These are phyloP conservation scores for Hypoxylon trugodes DNA, from an alignment of 495 filamentous ascomycete species.

Conservation along the genomic window DNA sequence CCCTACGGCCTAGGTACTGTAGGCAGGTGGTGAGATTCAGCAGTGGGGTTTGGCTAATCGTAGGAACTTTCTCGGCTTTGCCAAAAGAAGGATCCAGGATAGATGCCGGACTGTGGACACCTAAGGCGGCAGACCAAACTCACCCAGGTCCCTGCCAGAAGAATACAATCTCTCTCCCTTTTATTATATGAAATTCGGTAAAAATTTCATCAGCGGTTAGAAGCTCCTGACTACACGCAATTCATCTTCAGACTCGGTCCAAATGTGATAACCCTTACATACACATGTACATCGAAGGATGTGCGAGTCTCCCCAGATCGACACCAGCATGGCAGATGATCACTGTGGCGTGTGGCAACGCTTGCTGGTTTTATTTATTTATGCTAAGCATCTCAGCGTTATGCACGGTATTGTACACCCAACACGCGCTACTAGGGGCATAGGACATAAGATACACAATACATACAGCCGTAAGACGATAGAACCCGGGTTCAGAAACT, in stretches of 20 bases:
- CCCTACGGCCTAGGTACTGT: not conserved
- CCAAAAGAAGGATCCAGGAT: constrained; percentile 33
- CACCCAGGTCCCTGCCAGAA: constrained; percentile 15
- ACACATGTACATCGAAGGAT: constrained; percentile 6
- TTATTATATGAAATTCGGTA: constrained; percentile 27
- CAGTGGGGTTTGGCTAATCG: constrained; percentile 37
- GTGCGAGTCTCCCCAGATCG: constrained; percentile 32
- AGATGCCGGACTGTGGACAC: constrained; percentile 32
- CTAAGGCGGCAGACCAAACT: constrained; percentile 36
- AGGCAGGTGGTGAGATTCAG: constrained; percentile 35
- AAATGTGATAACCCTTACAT: constrained; percentile 31
- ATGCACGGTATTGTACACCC: not conserved
- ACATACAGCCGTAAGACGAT: constrained; percentile 30
- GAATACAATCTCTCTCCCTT: constrained; percentile 23
- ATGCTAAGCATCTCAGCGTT: constrained; percentile 16
- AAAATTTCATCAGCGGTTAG: constrained; percentile 20
- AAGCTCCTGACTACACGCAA: not conserved
- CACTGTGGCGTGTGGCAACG: constrained; percentile 36
- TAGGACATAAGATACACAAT: too few relatives aligned
- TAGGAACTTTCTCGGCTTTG: constrained; percentile 36
- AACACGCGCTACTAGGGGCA: constrained; percentile 10
- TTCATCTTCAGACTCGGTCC: constrained; percentile 10
- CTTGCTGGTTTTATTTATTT: constrained; percentile 21
- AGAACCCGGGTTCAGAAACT: constrained; percentile 7
- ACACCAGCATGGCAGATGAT: constrained; percentile 39